A percentile compares a stretch with the other conserved stretches of the same genome.
These are phyloP conservation scores for Phaeosphaeria sp. DNA, from an alignment of 2,329 filamentous ascomycete genomes.

Conservation along the genomic window DNA sequence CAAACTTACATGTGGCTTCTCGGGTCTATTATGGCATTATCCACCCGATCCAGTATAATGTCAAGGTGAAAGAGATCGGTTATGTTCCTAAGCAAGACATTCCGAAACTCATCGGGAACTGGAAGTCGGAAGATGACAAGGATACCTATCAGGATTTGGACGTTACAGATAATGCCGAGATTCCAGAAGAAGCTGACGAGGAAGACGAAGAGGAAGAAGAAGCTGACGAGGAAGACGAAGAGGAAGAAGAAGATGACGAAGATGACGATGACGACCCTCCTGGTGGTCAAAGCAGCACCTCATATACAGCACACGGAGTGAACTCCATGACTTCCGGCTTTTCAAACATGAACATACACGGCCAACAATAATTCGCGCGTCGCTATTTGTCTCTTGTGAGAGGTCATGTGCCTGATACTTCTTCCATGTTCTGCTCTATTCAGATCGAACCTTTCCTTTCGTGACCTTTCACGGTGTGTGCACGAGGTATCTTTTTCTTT, in stretches of 20 bases:
- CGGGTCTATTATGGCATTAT: constrained; percentile 52
- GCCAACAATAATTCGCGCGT: too few relatives aligned
- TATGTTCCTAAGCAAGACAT: constrained; percentile 21
- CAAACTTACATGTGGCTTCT: constrained; percentile 43
- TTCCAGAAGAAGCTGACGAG: background rate
- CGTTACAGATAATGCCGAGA: background rate
- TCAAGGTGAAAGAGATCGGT: constrained; percentile 53
- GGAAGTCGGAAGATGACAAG: background rate
- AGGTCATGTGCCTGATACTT: too few relatives aligned
- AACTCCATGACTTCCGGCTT: too few relatives aligned
- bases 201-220: background rate
- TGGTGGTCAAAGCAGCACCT: too few relatives aligned
- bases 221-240: background rate
- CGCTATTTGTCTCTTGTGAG: too few relatives aligned
- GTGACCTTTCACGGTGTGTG: too few relatives aligned
- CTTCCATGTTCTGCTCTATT: too few relatives aligned
- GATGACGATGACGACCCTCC: background rate
- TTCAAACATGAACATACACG: too few relatives aligned
- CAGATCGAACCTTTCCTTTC: too few relatives aligned
- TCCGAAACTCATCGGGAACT: background rate
- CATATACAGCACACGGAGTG: too few relatives aligned
- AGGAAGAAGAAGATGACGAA: background rate
- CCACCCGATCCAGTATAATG: constrained; percentile 53
- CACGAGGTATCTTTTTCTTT: too few relatives aligned
- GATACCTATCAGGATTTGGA: background rate